Evolutionary conservation across 1,284 basidiomycete species (phyloP), one percentile per base, ranked within the genome.

Genomic region (Cutaneotrichosporon sp.): DNA sequence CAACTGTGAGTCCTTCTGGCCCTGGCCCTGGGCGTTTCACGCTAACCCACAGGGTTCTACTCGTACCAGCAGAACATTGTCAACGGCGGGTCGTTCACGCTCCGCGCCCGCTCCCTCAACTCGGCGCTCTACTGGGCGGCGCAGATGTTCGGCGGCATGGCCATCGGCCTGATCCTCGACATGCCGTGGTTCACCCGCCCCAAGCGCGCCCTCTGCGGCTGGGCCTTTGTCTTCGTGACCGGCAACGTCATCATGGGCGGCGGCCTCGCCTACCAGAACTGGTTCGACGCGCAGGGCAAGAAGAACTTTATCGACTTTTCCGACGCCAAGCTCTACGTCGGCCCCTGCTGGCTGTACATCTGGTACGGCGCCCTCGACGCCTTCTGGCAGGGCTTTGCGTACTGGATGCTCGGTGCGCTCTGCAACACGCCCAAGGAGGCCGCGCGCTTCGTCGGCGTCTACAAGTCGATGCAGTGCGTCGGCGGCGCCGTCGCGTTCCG

Each of bases 91-190:
- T 72, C 76, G 11, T 78, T 79, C 58, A 71, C 77, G 6, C 65
- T 78, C 22, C 69, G 75, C 4, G 68, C 67, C 1, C 68, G 74
- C 18, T 66, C 72, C 4, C 78, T 81, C 65, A 79, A 79, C 71
- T 70, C 69, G 16, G 63, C 80, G 6, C 67, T 79, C 20, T 81
- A 81, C 69, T 81, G 78, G 78, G 65, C 72, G 10, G 70, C 73
- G 16, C 69, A 71, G 54, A 69, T 69, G 56, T 55, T 70, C 13
- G 74, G 72, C 20, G 67, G 71, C 8, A 47, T 66, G n/a, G 20
- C 58, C 4, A 72, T 75, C 43, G 70, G 73, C 25, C n/a, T 66
- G n/a, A 22, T 67, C 27, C 66, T 70, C 54, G 74, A 76, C 62
- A 46, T 92, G 22, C 60, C 63, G 13, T 54, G 59, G 11, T 20